Evolutionary conservation across 2,329 filamentous ascomycete species (phyloP).

Genomic region (Xylaria sp.): DNA sequence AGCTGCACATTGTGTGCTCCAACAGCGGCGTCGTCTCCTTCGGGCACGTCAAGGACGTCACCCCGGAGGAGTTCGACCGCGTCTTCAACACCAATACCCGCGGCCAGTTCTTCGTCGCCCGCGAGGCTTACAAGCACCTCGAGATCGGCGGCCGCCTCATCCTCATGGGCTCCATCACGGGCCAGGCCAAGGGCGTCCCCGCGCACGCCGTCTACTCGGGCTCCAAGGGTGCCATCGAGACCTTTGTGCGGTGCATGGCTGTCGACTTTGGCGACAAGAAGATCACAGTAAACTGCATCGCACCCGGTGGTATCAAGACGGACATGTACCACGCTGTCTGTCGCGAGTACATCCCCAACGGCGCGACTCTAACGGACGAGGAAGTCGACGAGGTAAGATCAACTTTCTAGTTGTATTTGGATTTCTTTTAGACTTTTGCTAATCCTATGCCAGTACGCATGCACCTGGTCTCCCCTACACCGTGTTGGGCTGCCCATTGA

Average conservation of each 20-base stretch:
- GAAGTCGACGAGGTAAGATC: slow-evolving; percentile 59
- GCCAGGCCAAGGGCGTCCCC: slow-evolving; percentile 70
- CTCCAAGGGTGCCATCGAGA: slow-evolving; percentile 77
- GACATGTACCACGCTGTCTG: slow-evolving; percentile 72
- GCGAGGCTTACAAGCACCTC: slow-evolving; percentile 72
- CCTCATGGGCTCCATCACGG: slow-evolving; percentile 74
- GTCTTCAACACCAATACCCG: slow-evolving; percentile 72
- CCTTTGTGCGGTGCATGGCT: slow-evolving; percentile 76
- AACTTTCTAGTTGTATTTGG: neutral
- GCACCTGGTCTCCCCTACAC: slow-evolving; percentile 67
- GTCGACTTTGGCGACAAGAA: slow-evolving; percentile 71
- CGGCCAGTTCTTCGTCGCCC: slow-evolving; percentile 75
- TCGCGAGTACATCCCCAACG: slow-evolving; percentile 66
- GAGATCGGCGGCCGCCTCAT: slow-evolving; percentile 72
- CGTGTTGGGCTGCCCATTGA: slow-evolving; percentile 72
- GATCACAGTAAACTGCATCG: slow-evolving; percentile 71
- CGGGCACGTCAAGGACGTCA: slow-evolving; percentile 71
- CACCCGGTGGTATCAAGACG: slow-evolving; percentile 70
- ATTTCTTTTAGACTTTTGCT: slow-evolving; percentile 3
- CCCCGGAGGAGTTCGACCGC: slow-evolving; percentile 73
- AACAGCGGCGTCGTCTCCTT: slow-evolving; percentile 73
- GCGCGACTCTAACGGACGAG: slow-evolving; percentile 60
- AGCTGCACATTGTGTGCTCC: slow-evolving; percentile 72
- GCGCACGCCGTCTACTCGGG: slow-evolving; percentile 77
- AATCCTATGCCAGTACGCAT: slow-evolving; percentile 54